A percentile compares a stretch with the other conserved stretches of the same genome.
phyloP scores from a whole-genome alignment of 495 filamentous ascomycete species.

The Neurospora africana region DNA sequence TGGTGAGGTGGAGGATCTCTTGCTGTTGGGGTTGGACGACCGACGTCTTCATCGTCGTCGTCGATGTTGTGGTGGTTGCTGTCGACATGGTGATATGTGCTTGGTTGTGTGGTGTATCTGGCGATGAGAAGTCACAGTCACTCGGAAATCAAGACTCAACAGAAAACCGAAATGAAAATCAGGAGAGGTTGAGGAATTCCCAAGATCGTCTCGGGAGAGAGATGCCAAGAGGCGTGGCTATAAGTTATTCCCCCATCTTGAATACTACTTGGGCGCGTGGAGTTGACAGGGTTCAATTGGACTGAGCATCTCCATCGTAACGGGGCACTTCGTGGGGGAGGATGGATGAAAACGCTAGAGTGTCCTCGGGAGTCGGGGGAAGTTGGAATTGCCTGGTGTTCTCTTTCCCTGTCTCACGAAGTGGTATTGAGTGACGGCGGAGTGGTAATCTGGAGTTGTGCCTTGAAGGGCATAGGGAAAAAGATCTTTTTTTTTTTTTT shows the following conservation, averaged over 20 bases:
- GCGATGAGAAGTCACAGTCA: not conserved
- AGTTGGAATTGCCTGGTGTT: not conserved
- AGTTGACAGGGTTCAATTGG: not conserved
- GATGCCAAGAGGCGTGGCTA: not conserved
- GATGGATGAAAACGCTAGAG: not conserved
- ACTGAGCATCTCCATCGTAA: not conserved
- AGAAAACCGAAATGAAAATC: not conserved
- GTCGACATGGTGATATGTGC: not conserved
- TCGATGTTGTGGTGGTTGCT: not conserved
- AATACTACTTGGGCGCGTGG: not conserved
- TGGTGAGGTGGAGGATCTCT: not conserved
- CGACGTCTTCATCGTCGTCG: not conserved
- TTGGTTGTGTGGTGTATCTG: not conserved
- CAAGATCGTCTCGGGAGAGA: not conserved
- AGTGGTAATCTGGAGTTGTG: not conserved
- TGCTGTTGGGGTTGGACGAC: not conserved
- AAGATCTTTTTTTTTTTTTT: too few species aligned
- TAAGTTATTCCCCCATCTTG: not conserved
- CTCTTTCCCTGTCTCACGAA: not conserved
- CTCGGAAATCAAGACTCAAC: not conserved
- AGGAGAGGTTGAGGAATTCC: not conserved
- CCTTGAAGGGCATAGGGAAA: not conserved
- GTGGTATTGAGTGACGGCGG: not conserved
- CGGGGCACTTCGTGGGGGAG: not conserved
- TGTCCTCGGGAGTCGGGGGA: not conserved